Base-by-base conservation (phyloP, 2,329 filamentous ascomycete species). In the Didymella glomerata region DNA sequence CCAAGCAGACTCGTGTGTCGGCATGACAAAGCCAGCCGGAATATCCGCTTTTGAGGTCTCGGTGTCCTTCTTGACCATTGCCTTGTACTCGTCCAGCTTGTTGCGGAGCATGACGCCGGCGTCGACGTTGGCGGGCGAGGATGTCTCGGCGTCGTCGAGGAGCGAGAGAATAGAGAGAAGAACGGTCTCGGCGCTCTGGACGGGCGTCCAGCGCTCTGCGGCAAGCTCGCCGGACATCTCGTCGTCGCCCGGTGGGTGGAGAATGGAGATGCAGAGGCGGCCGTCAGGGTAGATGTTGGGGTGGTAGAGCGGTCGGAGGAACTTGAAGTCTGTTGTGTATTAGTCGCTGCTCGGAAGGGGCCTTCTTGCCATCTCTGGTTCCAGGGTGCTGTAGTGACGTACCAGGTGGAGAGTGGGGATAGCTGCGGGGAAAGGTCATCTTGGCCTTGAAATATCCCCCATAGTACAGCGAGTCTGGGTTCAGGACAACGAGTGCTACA, bases 271-370 rank as follows among this genome's bases (percentile, higher is more conserved):
- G 82, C 95, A 98, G 44, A 98, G 85, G 67, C 89, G 89, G 69
- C 94, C 94, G 76, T 97, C 91, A 6, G 87, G 80, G 80, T 98
- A 98, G 72, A 99, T 89, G 77, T 99, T 99, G 3, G 94, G 94
- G 77, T 99, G 94, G 80, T 88, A 92, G 63, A 98, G 89, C 16
- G 90, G 88, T 32, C 84, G 85, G 18, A 87, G 76, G 80, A 99
- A 98, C 64, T 89, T 89, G 83, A 99, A 98, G 55, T 89, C 90
- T 83, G 65, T 10, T 41, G 2, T 28, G 8, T 11, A 45, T 69
- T 56, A 69, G 62, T 30, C 11, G 30, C 20, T 28, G n/a, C 13
- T 5, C 18, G 30, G 13, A 13, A 5, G 24, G 14, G n/a, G 47
- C n/a, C n/a, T 30, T 32, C 24, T n/a, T 36, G 24, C 24, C 14